Evolutionary conservation across 306 rosid species (phyloP), one percentile per base, ranked within the genome.

Genomic region (Alnus rubra): DNA sequence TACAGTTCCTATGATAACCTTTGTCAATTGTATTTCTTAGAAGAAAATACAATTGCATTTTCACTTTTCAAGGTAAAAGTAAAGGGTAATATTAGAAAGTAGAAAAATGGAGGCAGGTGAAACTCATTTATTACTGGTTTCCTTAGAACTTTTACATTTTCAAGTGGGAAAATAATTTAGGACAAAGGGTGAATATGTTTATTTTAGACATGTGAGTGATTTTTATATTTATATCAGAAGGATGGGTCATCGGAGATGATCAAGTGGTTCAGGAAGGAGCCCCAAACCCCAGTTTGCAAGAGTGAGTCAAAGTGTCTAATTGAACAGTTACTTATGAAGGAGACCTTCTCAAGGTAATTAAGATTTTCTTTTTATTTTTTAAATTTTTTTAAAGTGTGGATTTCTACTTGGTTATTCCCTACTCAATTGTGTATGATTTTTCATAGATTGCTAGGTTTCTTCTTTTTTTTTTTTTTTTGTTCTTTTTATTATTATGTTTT

Each of bases 311-410:
- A 86, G 88, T 79, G 44, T 72, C 28, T 73, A 69, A 91, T 96
- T 73, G 98, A 90, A 79, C 88, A 83, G 84, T 88, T 91, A 71
- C 80, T 96, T 63, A 82, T 82, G 94, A 88, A 84, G 79, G 97
- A 91, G 85, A 89, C 93, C 71, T 96, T 93, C 89, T 89, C 97
- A 7, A 91, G 99, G 99, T 96, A 84, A 72, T 42, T 23, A 74
- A 31, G 51, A 81, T 62, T 80, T 67, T 58, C 4, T 16, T 59
- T 42, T 35, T 16, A 9, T 45, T 55, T 71, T 1, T 35, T 35
- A 35, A 35, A 35, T 2, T 48, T 47, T 53, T 52, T 18, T 75
- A 71, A 35, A 14, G 39, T 81, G 73, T 70, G 58, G 69, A 59
- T 74, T 78, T 60, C 49, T 42, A 23, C n/a, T 31, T 49, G 78